Base-by-base conservation (phyloP, 192 early-diverging fungal genomes). In the Podila epigama region DNA sequence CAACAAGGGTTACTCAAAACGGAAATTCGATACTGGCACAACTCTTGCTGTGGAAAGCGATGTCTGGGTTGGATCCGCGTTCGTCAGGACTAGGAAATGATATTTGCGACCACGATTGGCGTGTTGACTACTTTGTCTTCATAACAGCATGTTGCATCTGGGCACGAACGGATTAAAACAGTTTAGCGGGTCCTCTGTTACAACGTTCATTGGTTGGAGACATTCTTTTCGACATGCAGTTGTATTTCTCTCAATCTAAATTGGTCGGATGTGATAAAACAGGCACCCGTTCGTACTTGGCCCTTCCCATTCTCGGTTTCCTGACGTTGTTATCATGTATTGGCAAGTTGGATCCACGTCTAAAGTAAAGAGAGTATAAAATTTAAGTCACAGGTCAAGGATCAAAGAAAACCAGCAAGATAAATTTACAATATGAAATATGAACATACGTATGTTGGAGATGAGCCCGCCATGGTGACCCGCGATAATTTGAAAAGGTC, bases 291-390 rank as follows among this genome's bases (percentile, higher is more conserved):
- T 95, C 42, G 91, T 95, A 48, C 90, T 88, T 10, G 79, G 57
- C 41, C 96, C 96, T 40, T 98, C 97, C 97, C 97, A 99, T n/a
- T 97, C 98, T 27, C 96, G 83, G 78, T 90, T 95, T 18, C 98
- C 98, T 1, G 95, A 94, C 1, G 94, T 89, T 6, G 91, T 97
- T 27, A 99, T 85, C 94, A 99, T 89, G 52, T 90, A 97, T 28
- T 86, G 83, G 50, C 88, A 89, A 5, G 84, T 79, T 22, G 85
- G 82, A 77, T 97, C 95, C 48, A 96, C 75, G 20, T 89, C 89
- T 94, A 70, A 27, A 35, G 13, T 15, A 15, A 25, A 25, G 28
- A 22, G 40, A 32, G 41, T 22, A 59, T 7, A 50, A 20, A 25
- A 55, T 7, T 16, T 27, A 35, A 4, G 69, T 22, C 52, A 63